Base-by-base conservation (phyloP, 495 filamentous ascomycete species). In the Penicillium arizonense region DNA sequence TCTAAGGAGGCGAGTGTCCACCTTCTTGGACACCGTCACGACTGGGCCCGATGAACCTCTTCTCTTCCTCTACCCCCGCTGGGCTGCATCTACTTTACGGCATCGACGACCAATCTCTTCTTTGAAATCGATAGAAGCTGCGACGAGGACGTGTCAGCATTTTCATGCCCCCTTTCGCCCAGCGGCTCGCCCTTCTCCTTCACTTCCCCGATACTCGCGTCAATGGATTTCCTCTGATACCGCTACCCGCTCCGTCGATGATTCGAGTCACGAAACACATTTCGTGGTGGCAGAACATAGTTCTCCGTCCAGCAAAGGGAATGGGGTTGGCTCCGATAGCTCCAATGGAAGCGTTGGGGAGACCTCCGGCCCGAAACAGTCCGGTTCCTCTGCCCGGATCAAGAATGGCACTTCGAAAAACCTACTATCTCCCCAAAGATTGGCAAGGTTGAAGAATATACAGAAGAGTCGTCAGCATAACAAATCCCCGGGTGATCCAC, bases 31-130 rank as follows among this genome's bases (percentile, higher is more conserved):
- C 61, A 66, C 58, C 42, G 59, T 65, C 59, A 61, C 65, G 54
- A 60, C 66, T 61, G 62, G 63, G 52, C 44, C 68, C 53, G 64
- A 69, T 49, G 72, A 77, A 64, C 68, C 72, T 47, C 64, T 78
- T 20, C 67, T 75, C 20, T 78, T 78, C 50, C 73, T 78, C 33
- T 78, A 78, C 48, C 75, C 75, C 49, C 68, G 63, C 55, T 76
- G 70, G 73, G 68, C 63, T 51, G 63, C 68, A 13, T 59, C 66
- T 40, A 47, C 55, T 14, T 32, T 65, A 11, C 62, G 53, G n/a
- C 58, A 62, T 11, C 62, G 58, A 26, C 61, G 62, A 49, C 47
- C 50, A 23, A 44, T 63, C 41, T 51, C 62, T n/a, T 60, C 63
- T 16, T 48, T 60, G 30, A 49, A 53, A 8, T n/a, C 48, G 12